These are phyloP conservation scores for Oryza officinalis DNA, from an alignment of 176 grass and related monocot genomes.

Conservation along the genomic window DNA sequence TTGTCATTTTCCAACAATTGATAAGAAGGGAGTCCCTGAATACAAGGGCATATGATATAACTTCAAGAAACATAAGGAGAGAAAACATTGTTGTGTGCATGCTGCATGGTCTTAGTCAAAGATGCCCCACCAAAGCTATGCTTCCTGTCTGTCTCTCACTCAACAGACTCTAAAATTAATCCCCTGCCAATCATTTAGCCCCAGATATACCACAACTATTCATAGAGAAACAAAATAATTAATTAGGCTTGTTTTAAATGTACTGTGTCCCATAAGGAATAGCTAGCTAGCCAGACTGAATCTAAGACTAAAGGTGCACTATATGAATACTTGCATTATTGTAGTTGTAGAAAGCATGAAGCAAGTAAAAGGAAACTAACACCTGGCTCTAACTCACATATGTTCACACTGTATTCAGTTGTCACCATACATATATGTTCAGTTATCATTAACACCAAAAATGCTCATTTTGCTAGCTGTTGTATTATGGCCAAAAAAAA, in stretches of 20 bases:
- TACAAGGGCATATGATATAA: constrained; percentile 39
- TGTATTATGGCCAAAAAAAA: neutral
- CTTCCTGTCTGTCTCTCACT: neutral
- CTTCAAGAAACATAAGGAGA: constrained; percentile 31
- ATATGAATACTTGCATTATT: neutral
- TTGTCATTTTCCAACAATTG: constrained; percentile 38
- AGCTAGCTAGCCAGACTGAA: neutral
- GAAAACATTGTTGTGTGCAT: constrained; percentile 18
- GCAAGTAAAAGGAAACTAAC: neutral
- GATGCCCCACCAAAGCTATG: neutral
- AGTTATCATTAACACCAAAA: neutral
- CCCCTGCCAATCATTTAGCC: constrained; percentile 8
- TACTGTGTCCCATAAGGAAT: neutral
- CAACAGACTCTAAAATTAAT: neutral
- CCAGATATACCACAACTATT: neutral
- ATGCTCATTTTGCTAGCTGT: neutral
- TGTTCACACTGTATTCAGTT: neutral
- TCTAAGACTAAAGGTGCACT: neutral
- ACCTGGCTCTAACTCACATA: neutral
- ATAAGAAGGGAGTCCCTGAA: constrained; percentile 38
- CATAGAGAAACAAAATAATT: neutral
- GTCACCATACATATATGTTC: neutral
- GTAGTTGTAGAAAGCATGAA: neutral
- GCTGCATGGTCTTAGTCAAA: constrained; percentile 34
- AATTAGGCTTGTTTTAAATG: neutral